A percentile compares a stretch with the other conserved stretches of the same genome.
Conservation (phyloP, 495 filamentous ascomycete genomes). For the Penicillium angulare region DNA sequence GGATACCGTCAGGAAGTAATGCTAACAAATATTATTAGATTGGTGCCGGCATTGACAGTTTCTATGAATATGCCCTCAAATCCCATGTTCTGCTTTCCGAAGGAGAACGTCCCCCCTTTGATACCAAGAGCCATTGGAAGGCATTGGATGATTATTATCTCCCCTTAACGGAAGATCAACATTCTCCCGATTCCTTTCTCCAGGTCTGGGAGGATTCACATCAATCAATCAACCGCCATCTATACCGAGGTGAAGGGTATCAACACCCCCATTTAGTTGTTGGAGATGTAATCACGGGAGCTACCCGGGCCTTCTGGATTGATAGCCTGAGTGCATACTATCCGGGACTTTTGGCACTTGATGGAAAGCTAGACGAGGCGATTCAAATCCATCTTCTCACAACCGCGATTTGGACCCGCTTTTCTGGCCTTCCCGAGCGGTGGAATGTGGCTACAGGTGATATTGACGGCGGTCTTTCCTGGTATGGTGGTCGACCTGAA, state of each 20-base stretch:
- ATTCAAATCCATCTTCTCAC: conserved; percentile 84
- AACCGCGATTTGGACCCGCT: conserved; percentile 91
- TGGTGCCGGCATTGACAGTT: conserved; percentile 94
- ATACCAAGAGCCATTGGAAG: conserved; percentile 36
- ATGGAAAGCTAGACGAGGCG: conserved; percentile 87
- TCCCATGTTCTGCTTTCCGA: conserved; percentile 85
- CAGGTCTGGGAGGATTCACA: conserved; percentile 85
- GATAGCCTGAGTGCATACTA: conserved; percentile 95
- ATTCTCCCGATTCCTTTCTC: conserved; percentile 74
- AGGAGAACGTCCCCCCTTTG: conserved; percentile 33
- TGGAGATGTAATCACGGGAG: conserved; percentile 82
- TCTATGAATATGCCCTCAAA: conserved; percentile 97
- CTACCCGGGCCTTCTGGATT: conserved; percentile 81
- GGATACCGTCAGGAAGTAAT: not conserved
- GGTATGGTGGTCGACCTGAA: conserved; percentile 94
- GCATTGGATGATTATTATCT: conserved; percentile 45
- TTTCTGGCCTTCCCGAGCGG: conserved; percentile 86
- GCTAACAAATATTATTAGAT: conserved; percentile 49
- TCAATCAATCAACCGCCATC: conserved; percentile 79
- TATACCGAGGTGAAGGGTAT: conserved; percentile 63
- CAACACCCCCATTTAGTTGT: conserved; percentile 91
- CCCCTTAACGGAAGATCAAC: conserved; percentile 61
- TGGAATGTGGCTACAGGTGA: conserved; percentile 86
- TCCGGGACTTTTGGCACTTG: conserved; percentile 82
- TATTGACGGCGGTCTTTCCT: conserved; percentile 82